Conservation (phyloP, 345 rosid genomes). For the Populus davidiana region DNA sequence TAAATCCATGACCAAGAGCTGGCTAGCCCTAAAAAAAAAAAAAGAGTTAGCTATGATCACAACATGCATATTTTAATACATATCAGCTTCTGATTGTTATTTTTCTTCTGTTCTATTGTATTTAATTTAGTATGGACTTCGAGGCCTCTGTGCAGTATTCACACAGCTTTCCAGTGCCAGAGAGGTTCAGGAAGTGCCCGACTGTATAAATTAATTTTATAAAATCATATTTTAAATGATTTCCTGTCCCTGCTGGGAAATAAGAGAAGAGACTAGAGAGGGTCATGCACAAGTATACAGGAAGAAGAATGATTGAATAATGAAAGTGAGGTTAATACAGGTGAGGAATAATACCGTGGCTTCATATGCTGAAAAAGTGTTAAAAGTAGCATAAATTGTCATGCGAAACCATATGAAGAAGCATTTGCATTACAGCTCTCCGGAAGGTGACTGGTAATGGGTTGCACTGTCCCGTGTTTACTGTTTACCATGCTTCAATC, state of each 20-base stretch:
- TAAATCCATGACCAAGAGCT: no score
- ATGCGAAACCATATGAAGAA: neutral
- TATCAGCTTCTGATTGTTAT: no score
- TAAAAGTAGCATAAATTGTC: neutral
- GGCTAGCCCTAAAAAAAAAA: no score
- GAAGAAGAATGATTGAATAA: neutral
- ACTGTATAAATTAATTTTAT: no score
- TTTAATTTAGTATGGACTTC: conserved; percentile 14
- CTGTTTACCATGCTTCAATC: conserved; percentile 14
- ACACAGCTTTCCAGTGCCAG: conserved; percentile 41
- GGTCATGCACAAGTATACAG: neutral
- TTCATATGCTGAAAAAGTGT: neutral
- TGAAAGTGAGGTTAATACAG: neutral
- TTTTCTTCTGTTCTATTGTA: no score
- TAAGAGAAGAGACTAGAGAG: neutral
- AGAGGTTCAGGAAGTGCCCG: conserved; percentile 42
- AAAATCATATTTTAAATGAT: no score
- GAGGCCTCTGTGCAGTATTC: conserved; percentile 40
- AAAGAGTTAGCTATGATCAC: no score
- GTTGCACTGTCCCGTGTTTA: neutral
- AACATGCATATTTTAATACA: no score
- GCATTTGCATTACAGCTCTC: neutral
- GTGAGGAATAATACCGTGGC: neutral
- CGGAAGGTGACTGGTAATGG: neutral
- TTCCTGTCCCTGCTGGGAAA: neutral